Percentiles rank a stretch among this genome's conserved stretches.
Conservation (phyloP, 1,284 basidiomycete genomes). For the Chiua sp. region DNA sequence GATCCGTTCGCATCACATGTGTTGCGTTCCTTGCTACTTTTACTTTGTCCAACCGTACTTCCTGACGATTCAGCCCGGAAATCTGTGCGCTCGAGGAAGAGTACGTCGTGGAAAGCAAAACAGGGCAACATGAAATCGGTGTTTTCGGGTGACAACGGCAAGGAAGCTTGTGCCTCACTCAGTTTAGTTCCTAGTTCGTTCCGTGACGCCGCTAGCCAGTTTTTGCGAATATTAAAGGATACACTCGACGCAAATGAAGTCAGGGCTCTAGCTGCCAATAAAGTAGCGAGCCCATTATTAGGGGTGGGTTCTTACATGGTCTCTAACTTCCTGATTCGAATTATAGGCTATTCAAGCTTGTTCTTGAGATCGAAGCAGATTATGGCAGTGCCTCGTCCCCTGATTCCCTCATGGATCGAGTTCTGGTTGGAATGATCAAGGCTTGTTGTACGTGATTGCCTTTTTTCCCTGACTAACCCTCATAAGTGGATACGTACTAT, state of each 20-base stretch:
- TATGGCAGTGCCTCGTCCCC: slow-evolving; percentile 60
- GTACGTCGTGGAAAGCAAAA: slow-evolving; percentile 73
- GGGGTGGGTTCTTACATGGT: slow-evolving; percentile 56
- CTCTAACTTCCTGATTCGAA: background rate
- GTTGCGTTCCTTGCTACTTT: slow-evolving; percentile 75
- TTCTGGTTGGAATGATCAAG: slow-evolving; percentile 83
- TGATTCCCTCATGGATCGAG: slow-evolving; percentile 82
- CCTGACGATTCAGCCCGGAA: slow-evolving; percentile 41
- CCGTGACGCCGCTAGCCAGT: slow-evolving; percentile 49
- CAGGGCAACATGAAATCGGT: slow-evolving; percentile 80
- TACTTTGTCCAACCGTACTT: slow-evolving; percentile 67
- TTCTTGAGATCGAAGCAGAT: slow-evolving; percentile 80
- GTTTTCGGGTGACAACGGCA: slow-evolving; percentile 54
- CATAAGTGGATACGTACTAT: slow-evolving; percentile 4
- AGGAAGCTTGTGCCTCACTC: slow-evolving; percentile 38
- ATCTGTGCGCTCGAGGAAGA: slow-evolving; percentile 75
- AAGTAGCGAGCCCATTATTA: slow-evolving; percentile 82
- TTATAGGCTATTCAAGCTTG: slow-evolving; percentile 54
- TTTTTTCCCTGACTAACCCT: background rate
- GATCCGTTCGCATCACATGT: slow-evolving; percentile 91
- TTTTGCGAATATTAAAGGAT: slow-evolving; percentile 61
- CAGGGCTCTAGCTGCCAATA: slow-evolving; percentile 80
- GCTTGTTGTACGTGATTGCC: slow-evolving; percentile 54
- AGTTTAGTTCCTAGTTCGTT: slow-evolving; percentile 58
- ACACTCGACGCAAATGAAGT: slow-evolving; percentile 76